Percentiles rank a stretch among this genome's conserved stretches.
phyloP scores from a whole-genome alignment of 75 land plant genomes.

The Cupressus sempervirens region DNA sequence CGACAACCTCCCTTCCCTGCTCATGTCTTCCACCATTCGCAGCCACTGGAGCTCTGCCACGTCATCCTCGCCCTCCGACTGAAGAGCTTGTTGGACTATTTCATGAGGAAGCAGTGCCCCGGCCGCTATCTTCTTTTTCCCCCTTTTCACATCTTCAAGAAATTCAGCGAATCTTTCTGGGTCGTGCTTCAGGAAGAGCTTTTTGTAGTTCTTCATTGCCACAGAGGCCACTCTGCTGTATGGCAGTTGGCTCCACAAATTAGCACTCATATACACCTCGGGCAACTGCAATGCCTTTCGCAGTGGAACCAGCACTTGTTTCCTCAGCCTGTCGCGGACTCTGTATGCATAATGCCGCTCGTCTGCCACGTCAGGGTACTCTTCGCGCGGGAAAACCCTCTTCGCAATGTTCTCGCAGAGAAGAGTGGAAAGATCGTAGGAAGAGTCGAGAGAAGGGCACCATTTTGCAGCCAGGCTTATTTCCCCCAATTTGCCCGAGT shows the following conservation, averaged over 20 bases:
- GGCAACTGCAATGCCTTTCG: constrained; percentile 46
- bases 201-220: constrained; percentile 65
- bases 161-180: constrained; percentile 34
- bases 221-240: constrained; percentile 73
- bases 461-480: constrained; percentile 67
- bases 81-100: constrained; percentile 29
- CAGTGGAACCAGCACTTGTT: constrained; percentile 59
- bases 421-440: constrained; percentile 44
- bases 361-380: constrained; percentile 29
- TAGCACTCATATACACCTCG: constrained; percentile 59
- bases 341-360: constrained; percentile 41
- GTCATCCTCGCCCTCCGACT: constrained; percentile 12
- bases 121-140: constrained; percentile 60
- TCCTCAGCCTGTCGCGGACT: constrained; percentile 48
- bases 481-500: constrained; percentile 10
- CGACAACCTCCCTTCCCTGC: constrained; percentile 32
- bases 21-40: constrained; percentile 55
- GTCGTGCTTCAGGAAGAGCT: constrained; percentile 55
- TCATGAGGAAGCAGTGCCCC: constrained; percentile 73
- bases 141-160: constrained; percentile 41
- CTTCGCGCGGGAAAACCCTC: constrained; percentile 39
- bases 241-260: constrained; percentile 44
- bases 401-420: constrained; percentile 55
- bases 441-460: constrained; percentile 62
- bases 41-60: constrained; percentile 78